Base-by-base conservation (phyloP, 2,329 filamentous ascomycete species). In the Fusarium sp. region DNA sequence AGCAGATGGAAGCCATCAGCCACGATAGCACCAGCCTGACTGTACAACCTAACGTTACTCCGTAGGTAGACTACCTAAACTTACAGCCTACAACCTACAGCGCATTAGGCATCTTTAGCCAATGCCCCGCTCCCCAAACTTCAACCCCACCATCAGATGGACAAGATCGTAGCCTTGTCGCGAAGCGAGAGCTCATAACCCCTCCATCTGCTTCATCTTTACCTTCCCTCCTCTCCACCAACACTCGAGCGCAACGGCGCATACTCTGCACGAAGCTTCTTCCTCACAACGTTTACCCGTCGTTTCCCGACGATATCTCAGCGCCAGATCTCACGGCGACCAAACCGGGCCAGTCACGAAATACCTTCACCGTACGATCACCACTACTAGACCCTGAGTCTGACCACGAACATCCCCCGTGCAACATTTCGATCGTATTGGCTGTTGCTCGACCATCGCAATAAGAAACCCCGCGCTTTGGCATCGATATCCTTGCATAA, bases 81-180 rank as follows among this genome's bases (percentile, higher is more conserved):
- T 7, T 23, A 23, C 23, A 23, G 23, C 25, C 25, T 10, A 56
- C 13, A 44, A 39, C 30, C 40, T 46, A 40, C 37, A 54, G 35
- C 33, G 37, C 47, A 25, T 44, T 20, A 66, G 63, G 61, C 59
- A 68, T 56, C 44, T 35, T 35, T 35, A 46, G 37, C 27, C 32
- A 5, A 56, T 55, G 63, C 62, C 62, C 67, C 67, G 48, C 67
- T 59, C 54, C 39, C 44, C 43, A 51, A 64, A 47, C 45, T 52
- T 56, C 22, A 70, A 69, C 68, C 63, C 69, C 69, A 68, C 69
- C 65, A 70, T 67, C 23, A 23, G 23, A 23, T 62, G 58, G 54
- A 70, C 69, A 69, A 71, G 59, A 71, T 73, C 68, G 56, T 55
- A 73, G 71, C 71, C 71, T 73, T 60, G 71, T 73, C 71, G 71